Percentiles rank a stretch among this genome's conserved stretches.
These are phyloP conservation scores for Curvularia spicifera DNA, from an alignment of 2,329 filamentous ascomycete species.

Conservation along the genomic window DNA sequence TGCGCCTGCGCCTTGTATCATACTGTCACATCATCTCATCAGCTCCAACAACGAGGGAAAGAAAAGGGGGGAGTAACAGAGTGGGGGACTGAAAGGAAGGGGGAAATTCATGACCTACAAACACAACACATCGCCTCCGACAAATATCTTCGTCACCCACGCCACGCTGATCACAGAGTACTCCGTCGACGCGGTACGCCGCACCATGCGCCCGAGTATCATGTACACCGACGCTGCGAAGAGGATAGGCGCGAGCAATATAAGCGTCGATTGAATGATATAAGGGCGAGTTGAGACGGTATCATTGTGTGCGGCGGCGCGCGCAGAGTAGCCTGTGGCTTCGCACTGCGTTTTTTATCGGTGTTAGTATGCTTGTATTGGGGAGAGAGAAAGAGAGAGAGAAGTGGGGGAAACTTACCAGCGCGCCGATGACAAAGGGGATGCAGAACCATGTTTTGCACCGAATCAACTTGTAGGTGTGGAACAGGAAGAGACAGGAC, in stretches of 20 bases:
- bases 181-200: constrained; percentile 50
- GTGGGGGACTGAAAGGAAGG: no score
- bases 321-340: constrained; percentile 41
- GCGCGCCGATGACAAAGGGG: constrained; percentile 56
- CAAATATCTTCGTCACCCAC: constrained; percentile 63
- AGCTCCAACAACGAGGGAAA: neutral
- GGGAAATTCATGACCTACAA: neutral
- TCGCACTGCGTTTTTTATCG: neutral
- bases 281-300: constrained; percentile 40
- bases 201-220: constrained; percentile 53
- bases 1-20: constrained; percentile 58
- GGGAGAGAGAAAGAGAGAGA: no score
- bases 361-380: no score
- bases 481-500: constrained; percentile 50
- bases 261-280: constrained; percentile 49
- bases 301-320: constrained; percentile 47
- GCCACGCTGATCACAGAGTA: constrained; percentile 53
- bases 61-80: no score
- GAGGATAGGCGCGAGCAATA: constrained; percentile 49
- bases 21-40: neutral
- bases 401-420: constrained; percentile 20
- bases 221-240: constrained; percentile 59
- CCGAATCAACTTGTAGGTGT: constrained; percentile 54
- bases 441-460: constrained; percentile 60
- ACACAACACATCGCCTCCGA: constrained; percentile 57